A percentile compares a stretch with the other conserved stretches of the same genome.
Conservation (phyloP, 371 early-diverging fungal genomes). For the Syncephalis plumigaleata region DNA sequence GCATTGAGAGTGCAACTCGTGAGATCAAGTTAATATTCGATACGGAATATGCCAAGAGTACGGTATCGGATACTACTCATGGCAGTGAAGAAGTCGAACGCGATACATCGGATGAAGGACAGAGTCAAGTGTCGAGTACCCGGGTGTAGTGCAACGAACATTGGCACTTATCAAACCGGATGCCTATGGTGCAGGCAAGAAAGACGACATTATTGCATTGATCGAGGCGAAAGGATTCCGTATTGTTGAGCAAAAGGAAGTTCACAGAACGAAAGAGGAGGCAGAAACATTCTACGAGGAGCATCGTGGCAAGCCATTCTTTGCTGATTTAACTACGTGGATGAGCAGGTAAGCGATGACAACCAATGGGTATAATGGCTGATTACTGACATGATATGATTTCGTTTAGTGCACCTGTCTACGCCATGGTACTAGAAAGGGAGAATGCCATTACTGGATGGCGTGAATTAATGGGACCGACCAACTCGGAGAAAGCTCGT, state of each 20-base stretch:
- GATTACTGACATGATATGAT: not conserved
- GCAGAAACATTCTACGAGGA: constrained; percentile 46
- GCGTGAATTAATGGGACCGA: constrained; percentile 58
- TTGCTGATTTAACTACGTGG: constrained; percentile 35
- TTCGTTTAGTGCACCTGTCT: constrained; percentile 38
- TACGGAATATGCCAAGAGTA: not conserved
- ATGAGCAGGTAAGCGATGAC: constrained; percentile 27
- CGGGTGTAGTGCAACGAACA: constrained; percentile 12
- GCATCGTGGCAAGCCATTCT: constrained; percentile 40
- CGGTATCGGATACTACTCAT: not conserved
- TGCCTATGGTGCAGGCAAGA: constrained; percentile 33
- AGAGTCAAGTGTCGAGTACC: not conserved
- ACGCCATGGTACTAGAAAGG: constrained; percentile 48
- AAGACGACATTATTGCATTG: constrained; percentile 11
- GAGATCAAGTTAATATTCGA: constrained; percentile 47
- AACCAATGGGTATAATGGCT: constrained; percentile 1
- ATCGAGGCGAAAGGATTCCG: constrained; percentile 21
- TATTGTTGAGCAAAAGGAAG: constrained; percentile 20
- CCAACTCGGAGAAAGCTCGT: constrained; percentile 46
- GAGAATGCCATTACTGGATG: constrained; percentile 42
- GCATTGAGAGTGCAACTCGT: constrained; percentile 33
- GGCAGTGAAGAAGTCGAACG: not conserved
- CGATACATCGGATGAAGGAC: not conserved
- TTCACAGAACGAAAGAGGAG: constrained; percentile 35
- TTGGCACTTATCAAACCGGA: constrained; percentile 60